These are phyloP conservation scores for Mycogone perniciosa DNA, from an alignment of 2,329 filamentous ascomycete genomes.

Conservation along the genomic window DNA sequence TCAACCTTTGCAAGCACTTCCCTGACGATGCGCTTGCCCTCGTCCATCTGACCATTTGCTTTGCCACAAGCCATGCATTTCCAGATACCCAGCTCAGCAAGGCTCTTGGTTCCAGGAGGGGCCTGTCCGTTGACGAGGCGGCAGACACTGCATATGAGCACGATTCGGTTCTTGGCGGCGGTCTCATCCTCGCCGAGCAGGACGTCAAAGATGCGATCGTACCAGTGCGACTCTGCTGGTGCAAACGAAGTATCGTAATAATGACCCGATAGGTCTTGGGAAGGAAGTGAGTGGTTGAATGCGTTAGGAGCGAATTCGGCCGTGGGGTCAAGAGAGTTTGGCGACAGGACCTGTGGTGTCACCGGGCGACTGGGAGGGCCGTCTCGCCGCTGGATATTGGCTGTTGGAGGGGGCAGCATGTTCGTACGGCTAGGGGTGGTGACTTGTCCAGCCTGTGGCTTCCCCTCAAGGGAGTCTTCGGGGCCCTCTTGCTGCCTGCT, in stretches of 20 bases:
- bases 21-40: constrained; percentile 64
- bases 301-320: constrained; percentile 74
- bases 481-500: constrained; percentile 24
- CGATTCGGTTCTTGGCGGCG: constrained; percentile 82
- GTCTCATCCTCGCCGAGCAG: constrained; percentile 94
- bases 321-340: constrained; percentile 31
- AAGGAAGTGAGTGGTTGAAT: constrained; percentile 17
- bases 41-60: constrained; percentile 75
- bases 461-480: background rate
- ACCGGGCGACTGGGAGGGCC: constrained; percentile 16
- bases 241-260: background rate
- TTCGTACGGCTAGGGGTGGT: constrained; percentile 35
- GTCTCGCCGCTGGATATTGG: constrained; percentile 49
- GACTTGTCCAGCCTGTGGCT: constrained; percentile 8
- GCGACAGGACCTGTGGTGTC: constrained; percentile 13
- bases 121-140: constrained; percentile 92
- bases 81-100: constrained; percentile 81
- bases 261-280: background rate
- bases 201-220: constrained; percentile 87
- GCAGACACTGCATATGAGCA: constrained; percentile 75
- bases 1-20: constrained; percentile 44
- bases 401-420: constrained; percentile 54
- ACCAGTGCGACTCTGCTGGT: constrained; percentile 63
- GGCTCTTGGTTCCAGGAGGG: constrained; percentile 70
- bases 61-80: constrained; percentile 78